A percentile compares a stretch with the other conserved stretches of the same genome.
Evolutionary conservation across 805 yeast genomes (phyloP).

Genomic region (Lipomyces yamadae): DNA sequence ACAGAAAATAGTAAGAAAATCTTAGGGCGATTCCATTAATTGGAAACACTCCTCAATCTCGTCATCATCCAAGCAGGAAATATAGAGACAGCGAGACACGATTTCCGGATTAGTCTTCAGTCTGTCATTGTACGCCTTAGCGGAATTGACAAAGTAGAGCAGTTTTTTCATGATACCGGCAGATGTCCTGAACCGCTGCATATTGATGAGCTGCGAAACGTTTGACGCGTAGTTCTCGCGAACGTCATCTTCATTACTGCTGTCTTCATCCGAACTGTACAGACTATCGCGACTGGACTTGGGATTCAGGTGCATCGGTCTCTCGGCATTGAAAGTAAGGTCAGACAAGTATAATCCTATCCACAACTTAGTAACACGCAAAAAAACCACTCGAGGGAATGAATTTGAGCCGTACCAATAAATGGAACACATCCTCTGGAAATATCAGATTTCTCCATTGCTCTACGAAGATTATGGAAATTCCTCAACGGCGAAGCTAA

Average conservation of each 20-base stretch:
- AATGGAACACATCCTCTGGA: constrained; percentile 86
- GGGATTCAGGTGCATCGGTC: constrained; percentile 54
- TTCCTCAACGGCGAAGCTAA: constrained; percentile 76
- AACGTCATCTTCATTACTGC: constrained; percentile 37
- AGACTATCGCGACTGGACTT: constrained; percentile 22
- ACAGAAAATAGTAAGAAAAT: background rate
- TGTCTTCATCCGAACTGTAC: constrained; percentile 37
- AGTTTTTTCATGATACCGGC: constrained; percentile 78
- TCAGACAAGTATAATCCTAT: constrained; percentile 75
- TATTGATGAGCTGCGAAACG: constrained; percentile 58
- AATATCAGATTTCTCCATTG: constrained; percentile 63
- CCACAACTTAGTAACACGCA: background rate
- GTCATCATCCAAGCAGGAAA: constrained; percentile 71
- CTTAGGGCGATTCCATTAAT: constrained; percentile 29
- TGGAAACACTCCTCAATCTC: constrained; percentile 56
- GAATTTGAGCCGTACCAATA: constrained; percentile 51
- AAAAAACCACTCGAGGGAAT: background rate
- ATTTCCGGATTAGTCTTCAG: constrained; percentile 63
- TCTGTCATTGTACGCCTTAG: constrained; percentile 59
- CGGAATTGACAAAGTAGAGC: constrained; percentile 84
- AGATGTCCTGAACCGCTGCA: constrained; percentile 74
- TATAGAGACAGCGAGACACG: constrained; percentile 81
- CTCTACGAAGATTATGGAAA: constrained; percentile 67
- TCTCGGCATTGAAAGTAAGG: constrained; percentile 71
- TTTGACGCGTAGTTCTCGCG: background rate